These are phyloP conservation scores for Carpinus fangiana DNA, from an alignment of 306 rosid species.

Conservation along the genomic window DNA sequence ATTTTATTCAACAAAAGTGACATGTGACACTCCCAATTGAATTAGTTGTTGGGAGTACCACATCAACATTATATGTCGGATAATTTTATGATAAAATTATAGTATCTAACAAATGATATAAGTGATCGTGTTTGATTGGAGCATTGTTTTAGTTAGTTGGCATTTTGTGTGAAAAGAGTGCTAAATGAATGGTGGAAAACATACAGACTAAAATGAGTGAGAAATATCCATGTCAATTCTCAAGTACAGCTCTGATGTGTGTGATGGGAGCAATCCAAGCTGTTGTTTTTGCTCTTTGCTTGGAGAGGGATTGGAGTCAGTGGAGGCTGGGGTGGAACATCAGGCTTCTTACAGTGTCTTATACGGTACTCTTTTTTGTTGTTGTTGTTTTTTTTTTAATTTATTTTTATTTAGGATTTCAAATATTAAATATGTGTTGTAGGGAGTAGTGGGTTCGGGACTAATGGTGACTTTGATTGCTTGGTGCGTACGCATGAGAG, in stretches of 20 bases:
- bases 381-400: not conserved
- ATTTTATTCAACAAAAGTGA: no score
- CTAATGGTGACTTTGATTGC: slow-evolving; percentile 23
- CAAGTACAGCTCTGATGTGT: slow-evolving; percentile 71
- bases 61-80: no score
- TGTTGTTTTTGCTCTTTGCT: slow-evolving; percentile 42
- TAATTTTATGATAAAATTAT: no score
- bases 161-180: not conserved
- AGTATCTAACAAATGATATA: no score
- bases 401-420: not conserved
- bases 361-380: slow-evolving; percentile 37
- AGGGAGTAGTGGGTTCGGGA: slow-evolving; percentile 60
- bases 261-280: slow-evolving; percentile 54
- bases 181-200: not conserved
- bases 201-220: slow-evolving; percentile 57
- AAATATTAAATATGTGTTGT: no score
- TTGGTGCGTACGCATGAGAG: slow-evolving; percentile 46
- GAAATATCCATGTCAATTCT: slow-evolving; percentile 50
- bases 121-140: no score
- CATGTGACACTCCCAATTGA: no score
- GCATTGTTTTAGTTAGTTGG: not conserved
- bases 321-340: slow-evolving; percentile 71
- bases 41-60: no score
- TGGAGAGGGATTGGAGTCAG: slow-evolving; percentile 56
- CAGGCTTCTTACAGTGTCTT: slow-evolving; percentile 57